Evolutionary conservation across 1,284 basidiomycete species (phyloP), one percentile per base, ranked within the genome.

Genomic region (Irpex lacteus): DNA sequence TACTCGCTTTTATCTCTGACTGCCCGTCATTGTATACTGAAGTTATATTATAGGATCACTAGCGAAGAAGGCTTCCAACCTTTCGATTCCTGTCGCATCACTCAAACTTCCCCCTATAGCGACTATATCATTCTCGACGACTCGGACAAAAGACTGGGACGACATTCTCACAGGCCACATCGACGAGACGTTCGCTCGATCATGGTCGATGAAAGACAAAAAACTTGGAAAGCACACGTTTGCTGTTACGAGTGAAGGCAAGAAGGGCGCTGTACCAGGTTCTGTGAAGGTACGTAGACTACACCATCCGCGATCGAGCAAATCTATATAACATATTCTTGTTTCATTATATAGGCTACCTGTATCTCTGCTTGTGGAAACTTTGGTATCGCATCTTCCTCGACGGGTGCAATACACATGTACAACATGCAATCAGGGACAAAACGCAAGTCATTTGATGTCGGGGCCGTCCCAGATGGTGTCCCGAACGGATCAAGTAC

Each of bases 381-480:
- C 74, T 99, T 98, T 75, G 95, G 92, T 49, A 78, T 99, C 5
- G 91, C 90, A 1, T 88, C 93, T 32, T 91, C 92, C 0, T 91
- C 91, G 1, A 89, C 85, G 0, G 94, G 94, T 6, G 81, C 83
- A 47, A 90, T 98, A 60, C 78, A 87, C 63, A 90, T 96, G 88
- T 98, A 94, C 90, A 98, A 98, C 73, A 89, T 98, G 89, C 97
- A 99, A 77, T 96, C 93, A 11, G 98, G 97, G 1, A 86, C 96
- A 66, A 87, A 88, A 70, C 83, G 98, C 53, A 92, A 93, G 76
- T 81, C 84, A 1, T 97, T 92, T 73, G 81, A 82, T 60, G 76
- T 94, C 21, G 90, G 88, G 0, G 75, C 84, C 4, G 85, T 85
- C 68, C 89, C 89, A 40, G 72, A 77, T 62, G 87, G 81, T 70